A percentile compares a stretch with the other conserved stretches of the same genome.
phyloP scores from a whole-genome alignment of 2,329 filamentous ascomycete species.

The Zymoseptoria passerinii region DNA sequence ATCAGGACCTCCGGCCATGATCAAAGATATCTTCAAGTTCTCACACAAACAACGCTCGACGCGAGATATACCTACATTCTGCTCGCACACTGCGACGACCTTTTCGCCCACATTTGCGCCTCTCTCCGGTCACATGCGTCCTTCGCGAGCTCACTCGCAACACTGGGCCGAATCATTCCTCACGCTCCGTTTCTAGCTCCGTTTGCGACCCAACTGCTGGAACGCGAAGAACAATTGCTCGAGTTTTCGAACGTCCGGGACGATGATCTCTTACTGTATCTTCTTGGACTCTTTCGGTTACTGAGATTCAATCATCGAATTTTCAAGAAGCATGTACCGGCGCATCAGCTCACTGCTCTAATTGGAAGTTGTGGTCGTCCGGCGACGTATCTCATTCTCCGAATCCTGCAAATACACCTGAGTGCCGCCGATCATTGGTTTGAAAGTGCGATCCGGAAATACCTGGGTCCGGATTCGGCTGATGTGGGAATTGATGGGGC shows the following conservation, averaged over 20 bases:
- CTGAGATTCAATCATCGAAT: slow-evolving; percentile 64
- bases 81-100: slow-evolving; percentile 63
- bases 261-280: slow-evolving; percentile 22
- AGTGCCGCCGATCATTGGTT: slow-evolving; percentile 71
- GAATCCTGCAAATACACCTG: slow-evolving; percentile 71
- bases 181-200: slow-evolving; percentile 68
- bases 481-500: slow-evolving; percentile 53
- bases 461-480: slow-evolving; percentile 46
- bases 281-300: slow-evolving; percentile 70
- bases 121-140: slow-evolving; percentile 31
- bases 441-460: slow-evolving; percentile 59
- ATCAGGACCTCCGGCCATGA: slow-evolving; percentile 51
- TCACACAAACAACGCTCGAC: slow-evolving; percentile 62
- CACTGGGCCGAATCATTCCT: slow-evolving; percentile 74
- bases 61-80: slow-evolving; percentile 62
- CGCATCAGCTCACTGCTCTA: slow-evolving; percentile 59
- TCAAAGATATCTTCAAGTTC: slow-evolving; percentile 60
- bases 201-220: slow-evolving; percentile 19
- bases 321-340: slow-evolving; percentile 58
- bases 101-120: slow-evolving; percentile 76
- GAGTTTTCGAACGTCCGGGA: slow-evolving; percentile 6
- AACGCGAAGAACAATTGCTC: slow-evolving; percentile 13
- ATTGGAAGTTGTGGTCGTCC: slow-evolving; percentile 51
- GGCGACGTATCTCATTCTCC: slow-evolving; percentile 72
- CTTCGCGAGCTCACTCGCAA: slow-evolving; percentile 46